Evolutionary conservation across 1,284 basidiomycete species (phyloP).

Genomic region (Cutaneotrichosporon spelunceum): DNA sequence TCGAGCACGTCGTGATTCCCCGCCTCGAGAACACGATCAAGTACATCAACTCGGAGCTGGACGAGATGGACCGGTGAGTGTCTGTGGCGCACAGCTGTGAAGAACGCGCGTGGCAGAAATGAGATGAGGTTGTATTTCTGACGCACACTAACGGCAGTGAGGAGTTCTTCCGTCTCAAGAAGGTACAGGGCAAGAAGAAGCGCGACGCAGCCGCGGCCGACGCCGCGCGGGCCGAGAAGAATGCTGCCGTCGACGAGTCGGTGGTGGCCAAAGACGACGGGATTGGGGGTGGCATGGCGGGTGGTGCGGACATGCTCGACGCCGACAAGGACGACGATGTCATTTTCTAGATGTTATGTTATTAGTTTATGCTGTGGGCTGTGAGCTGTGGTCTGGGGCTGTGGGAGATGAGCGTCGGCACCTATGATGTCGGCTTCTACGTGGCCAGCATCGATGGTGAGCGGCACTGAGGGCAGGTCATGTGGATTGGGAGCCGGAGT

Average conservation of each 20-base stretch:
- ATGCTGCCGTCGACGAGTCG: slow-evolving; percentile 27
- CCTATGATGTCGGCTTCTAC: background rate
- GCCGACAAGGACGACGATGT: slow-evolving; percentile 81
- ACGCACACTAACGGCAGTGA: slow-evolving; percentile 54
- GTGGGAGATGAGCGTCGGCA: too few species aligned
- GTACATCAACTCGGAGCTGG: slow-evolving; percentile 92
- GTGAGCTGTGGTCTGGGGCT: too few species aligned
- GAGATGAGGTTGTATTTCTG: too few species aligned
- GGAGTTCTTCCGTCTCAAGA: slow-evolving; percentile 94
- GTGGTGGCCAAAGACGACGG: slow-evolving; percentile 50
- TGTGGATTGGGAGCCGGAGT: background rate
- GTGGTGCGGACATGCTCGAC: slow-evolving; percentile 64
- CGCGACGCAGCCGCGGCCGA: slow-evolving; percentile 57
- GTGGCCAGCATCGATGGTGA: background rate
- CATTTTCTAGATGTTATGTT: slow-evolving; percentile 63
- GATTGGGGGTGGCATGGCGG: slow-evolving; percentile 44
- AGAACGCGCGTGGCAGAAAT: background rate
- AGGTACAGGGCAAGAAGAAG: slow-evolving; percentile 97
- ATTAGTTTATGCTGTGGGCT: background rate
- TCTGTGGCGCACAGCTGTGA: too few species aligned
- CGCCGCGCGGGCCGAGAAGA: slow-evolving; percentile 30
- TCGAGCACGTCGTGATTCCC: slow-evolving; percentile 97
- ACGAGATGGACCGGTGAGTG: slow-evolving; percentile 82
- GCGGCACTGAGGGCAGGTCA: background rate
- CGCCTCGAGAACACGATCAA: slow-evolving; percentile 95